Evolutionary conservation across 208 protist species (phyloP), one percentile per base, ranked within the genome.

Genomic region (Chromosphaera perkinsii): DNA sequence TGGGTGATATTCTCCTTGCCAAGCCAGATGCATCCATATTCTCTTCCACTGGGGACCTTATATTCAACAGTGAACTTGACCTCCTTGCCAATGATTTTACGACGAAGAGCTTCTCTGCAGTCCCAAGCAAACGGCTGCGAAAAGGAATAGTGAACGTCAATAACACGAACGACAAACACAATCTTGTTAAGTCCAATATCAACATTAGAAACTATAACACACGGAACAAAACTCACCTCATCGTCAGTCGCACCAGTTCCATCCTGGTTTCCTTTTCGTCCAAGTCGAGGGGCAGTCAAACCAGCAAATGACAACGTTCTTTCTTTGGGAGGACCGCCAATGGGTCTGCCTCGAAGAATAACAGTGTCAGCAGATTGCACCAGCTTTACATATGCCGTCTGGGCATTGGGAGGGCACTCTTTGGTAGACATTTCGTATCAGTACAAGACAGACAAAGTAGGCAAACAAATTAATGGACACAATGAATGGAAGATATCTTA

Each of bases 341-440:
- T n/a, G 42, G 66, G 49, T 20, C 33, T 55, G 0, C 73, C 73
- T 14, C 65, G 45, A 1, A 82, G 57, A 2, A 79, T 61, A 42
- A 82, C 31, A 5, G 73, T 73, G 42, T 75, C 73, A 52, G 70
- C 78, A 10, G 69, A 77, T 22, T 54, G 36, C 14, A 79, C 71
- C 77, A 80, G 83, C 71, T 90, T 90, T 88, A 92, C 97, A 78
- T n/a, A n/a, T n/a, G n/a, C n/a, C n/a, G n/a, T n/a, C n/a, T n/a
- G n/a, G n/a, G n/a, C n/a, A n/a, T n/a, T n/a, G n/a, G n/a, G n/a
- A n/a, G n/a, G n/a, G n/a, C n/a, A n/a, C n/a, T n/a, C n/a, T n/a
- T n/a, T n/a, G n/a, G n/a, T n/a, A n/a, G n/a, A n/a, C n/a, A n/a
- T n/a, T n/a, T n/a, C n/a, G n/a, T n/a, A n/a, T n/a, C n/a, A n/a